Percentiles rank a stretch among this genome's conserved stretches.
phyloP scores from a whole-genome alignment of 495 filamentous ascomycete genomes.

The Penicillium argentinense region DNA sequence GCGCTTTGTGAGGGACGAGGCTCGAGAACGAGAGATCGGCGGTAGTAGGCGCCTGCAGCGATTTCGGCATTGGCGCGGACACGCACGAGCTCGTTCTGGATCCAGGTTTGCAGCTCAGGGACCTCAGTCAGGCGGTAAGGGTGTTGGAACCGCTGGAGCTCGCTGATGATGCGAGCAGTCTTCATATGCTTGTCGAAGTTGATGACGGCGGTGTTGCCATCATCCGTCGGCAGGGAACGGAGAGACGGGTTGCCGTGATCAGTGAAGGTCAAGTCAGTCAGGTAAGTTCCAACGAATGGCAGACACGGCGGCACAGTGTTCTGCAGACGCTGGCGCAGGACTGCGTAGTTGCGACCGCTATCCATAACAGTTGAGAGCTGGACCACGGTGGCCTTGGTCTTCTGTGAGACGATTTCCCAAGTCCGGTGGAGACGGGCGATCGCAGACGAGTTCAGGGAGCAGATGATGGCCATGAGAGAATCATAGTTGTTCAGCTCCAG shows the following conservation, averaged over 20 bases:
- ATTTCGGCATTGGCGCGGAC: conserved; percentile 77
- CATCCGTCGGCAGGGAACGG: conserved; percentile 46
- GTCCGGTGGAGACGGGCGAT: conserved; percentile 89
- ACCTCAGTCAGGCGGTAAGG: conserved; percentile 85
- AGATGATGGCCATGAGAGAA: conserved; percentile 93
- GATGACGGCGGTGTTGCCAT: conserved; percentile 74
- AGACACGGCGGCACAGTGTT: conserved; percentile 89
- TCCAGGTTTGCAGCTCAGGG: conserved; percentile 91
- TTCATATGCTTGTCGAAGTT: conserved; percentile 98
- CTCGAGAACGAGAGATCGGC: conserved; percentile 85
- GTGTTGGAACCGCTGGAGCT: conserved; percentile 95
- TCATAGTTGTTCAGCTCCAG: conserved; percentile 94
- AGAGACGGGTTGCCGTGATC: conserved; percentile 87
- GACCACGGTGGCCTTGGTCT: conserved; percentile 78
- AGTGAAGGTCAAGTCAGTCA: conserved; percentile 77
- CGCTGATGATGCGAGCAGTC: conserved; percentile 91
- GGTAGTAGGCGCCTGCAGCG: conserved; percentile 77
- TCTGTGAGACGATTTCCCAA: conserved; percentile 87
- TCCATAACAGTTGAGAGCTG: conserved; percentile 80
- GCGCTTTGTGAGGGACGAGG: conserved; percentile 50
- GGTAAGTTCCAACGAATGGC: conserved; percentile 94
- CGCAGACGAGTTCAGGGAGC: conserved; percentile 85
- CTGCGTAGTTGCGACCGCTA: conserved; percentile 84
- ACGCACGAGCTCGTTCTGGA: conserved; percentile 78
- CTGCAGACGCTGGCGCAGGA: conserved; percentile 84